These are phyloP conservation scores for Ganoderma resinaceum DNA, from an alignment of 1,284 basidiomycete genomes.

Conservation along the genomic window DNA sequence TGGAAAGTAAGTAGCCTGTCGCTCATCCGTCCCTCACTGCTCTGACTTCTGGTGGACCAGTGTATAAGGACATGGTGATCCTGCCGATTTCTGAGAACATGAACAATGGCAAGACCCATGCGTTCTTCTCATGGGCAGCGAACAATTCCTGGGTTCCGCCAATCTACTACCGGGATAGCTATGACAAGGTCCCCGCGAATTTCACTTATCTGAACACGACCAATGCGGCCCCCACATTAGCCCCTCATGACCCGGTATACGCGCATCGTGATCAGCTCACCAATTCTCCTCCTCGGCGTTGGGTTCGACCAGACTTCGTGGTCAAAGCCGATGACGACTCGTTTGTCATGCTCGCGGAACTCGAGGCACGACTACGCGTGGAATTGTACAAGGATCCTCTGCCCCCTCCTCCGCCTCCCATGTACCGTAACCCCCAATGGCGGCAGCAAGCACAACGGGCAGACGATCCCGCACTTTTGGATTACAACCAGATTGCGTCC, in stretches of 20 bases:
- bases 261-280: constrained; percentile 58
- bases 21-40: background rate
- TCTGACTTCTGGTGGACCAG: constrained; percentile 17
- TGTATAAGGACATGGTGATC: constrained; percentile 90
- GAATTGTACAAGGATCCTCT: constrained; percentile 58
- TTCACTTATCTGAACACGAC: constrained; percentile 71
- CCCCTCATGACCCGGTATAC: constrained; percentile 68
- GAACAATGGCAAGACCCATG: constrained; percentile 89
- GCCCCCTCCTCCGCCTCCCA: constrained; percentile 24
- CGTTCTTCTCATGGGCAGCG: constrained; percentile 90
- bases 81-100: constrained; percentile 90
- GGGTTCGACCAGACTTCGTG: constrained; percentile 88
- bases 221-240: constrained; percentile 58
- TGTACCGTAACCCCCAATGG: constrained; percentile 14
- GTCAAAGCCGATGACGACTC: constrained; percentile 95
- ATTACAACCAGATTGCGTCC: constrained; percentile 22
- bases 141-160: constrained; percentile 93
- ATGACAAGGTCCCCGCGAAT: constrained; percentile 41
- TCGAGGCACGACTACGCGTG: constrained; percentile 85
- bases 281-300: constrained; percentile 52
- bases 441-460: constrained; percentile 10
- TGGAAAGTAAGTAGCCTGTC: constrained; percentile 77
- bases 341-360: constrained; percentile 92
- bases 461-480: constrained; percentile 11
- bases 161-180: constrained; percentile 55